Percentiles rank a stretch among this genome's conserved stretches.
phyloP scores from a whole-genome alignment of 345 rosid genomes.

The Draba incana region DNA sequence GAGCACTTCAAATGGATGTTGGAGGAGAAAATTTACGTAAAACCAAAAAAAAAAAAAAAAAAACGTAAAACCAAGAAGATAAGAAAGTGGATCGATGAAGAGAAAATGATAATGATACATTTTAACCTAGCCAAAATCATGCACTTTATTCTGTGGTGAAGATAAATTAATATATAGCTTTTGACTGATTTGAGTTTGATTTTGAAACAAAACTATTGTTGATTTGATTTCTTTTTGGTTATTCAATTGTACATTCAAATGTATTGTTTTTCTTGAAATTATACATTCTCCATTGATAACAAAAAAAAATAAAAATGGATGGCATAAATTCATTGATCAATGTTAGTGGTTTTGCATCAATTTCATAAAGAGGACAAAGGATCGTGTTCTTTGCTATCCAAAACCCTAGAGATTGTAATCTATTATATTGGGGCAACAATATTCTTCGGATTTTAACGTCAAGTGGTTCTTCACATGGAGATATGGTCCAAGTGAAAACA shows the following conservation, averaged over 20 bases:
- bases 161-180: background rate
- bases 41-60: no score
- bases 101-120: background rate
- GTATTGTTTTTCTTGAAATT: slow-evolving; percentile 5
- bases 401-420: slow-evolving; percentile 33
- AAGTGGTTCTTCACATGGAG: slow-evolving; percentile 38
- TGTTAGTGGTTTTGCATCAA: slow-evolving; percentile 33
- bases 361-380: slow-evolving; percentile 31
- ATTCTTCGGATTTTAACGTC: slow-evolving; percentile 35
- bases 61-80: background rate
- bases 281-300: background rate
- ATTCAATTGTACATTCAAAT: background rate
- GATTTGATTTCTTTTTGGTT: background rate
- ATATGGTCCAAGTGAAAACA: slow-evolving; percentile 44
- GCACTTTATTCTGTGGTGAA: background rate
- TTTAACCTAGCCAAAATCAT: background rate
- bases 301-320: background rate
- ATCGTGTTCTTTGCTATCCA: slow-evolving; percentile 41
- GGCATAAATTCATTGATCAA: slow-evolving; percentile 27
- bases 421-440: slow-evolving; percentile 23
- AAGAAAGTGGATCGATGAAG: no score
- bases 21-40: background rate
- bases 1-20: slow-evolving; percentile 9
- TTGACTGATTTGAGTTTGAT: slow-evolving; percentile 8
- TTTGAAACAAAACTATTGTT: background rate